Evolutionary conservation across 1,139 yeast genomes (phyloP).

Genomic region (Tardiomyces blankii): DNA sequence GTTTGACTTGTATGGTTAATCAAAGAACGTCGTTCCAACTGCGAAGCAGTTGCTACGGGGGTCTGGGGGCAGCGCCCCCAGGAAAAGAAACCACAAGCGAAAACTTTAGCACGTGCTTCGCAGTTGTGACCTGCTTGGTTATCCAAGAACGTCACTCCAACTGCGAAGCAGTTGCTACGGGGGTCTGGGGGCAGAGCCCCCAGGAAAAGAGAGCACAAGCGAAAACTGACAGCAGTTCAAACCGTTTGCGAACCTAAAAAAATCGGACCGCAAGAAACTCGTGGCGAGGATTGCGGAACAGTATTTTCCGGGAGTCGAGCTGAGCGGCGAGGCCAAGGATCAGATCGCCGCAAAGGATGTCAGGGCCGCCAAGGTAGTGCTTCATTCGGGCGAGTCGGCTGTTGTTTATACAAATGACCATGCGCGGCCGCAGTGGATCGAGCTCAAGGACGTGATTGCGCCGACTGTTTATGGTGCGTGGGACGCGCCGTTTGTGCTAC

Average conservation of each 20-base stretch:
- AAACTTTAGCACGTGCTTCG: too few relatives aligned
- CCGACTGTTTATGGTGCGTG: conserved; percentile 72
- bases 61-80: too few relatives aligned
- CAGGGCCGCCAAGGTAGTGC: conserved; percentile 56
- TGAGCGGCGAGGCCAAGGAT: conserved; percentile 31
- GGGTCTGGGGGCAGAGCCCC: too few relatives aligned
- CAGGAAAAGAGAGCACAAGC: too few relatives aligned
- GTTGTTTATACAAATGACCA: conserved; percentile 52
- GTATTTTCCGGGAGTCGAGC: conserved; percentile 12
- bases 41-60: too few relatives aligned
- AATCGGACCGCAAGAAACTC: conserved; percentile 66
- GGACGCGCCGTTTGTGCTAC: conserved; percentile 56
- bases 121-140: too few relatives aligned
- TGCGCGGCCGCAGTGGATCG: conserved; percentile 66
- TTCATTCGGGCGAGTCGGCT: conserved; percentile 46
- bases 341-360: conserved; percentile 40
- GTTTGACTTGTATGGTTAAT: too few relatives aligned
- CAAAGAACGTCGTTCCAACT: too few relatives aligned
- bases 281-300: conserved; percentile 36
- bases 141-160: too few relatives aligned
- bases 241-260: conserved; percentile 67
- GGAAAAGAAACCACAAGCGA: too few relatives aligned
- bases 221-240: conserved; percentile 35
- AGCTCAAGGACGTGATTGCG: conserved; percentile 35
- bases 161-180: too few relatives aligned